These are phyloP conservation scores for Licmophora abbreviata DNA, from an alignment of 108 stramenopile species.

Conservation along the genomic window DNA sequence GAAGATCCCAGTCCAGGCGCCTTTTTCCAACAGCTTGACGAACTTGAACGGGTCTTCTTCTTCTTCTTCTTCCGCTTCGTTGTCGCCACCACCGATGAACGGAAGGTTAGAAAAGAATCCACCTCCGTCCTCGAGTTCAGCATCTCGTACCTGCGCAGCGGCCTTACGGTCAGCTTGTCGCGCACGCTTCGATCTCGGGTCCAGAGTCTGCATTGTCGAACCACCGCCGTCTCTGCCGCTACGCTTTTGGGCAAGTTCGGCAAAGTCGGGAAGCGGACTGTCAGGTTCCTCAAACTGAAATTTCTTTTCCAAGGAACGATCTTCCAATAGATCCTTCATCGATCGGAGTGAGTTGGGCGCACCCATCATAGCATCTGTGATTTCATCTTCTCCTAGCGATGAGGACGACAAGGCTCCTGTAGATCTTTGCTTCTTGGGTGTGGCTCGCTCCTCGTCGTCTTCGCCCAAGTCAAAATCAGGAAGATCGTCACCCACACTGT, in stretches of 20 bases:
- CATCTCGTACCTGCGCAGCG: conserved; percentile 28
- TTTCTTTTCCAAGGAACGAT: conserved; percentile 41
- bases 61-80: conserved; percentile 25
- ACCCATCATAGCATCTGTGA: conserved; percentile 25
- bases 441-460: conserved; percentile 25
- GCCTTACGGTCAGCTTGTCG: conserved; percentile 40
- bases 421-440: conserved; percentile 4
- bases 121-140: conserved; percentile 21
- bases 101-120: conserved; percentile 13
- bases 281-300: conserved; percentile 38
- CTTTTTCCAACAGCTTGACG: conserved; percentile 45
- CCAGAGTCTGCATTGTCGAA: conserved; percentile 15
- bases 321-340: conserved; percentile 30
- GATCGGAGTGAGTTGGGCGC: conserved; percentile 14
- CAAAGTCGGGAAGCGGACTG: conserved; percentile 44
- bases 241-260: conserved; percentile 21
- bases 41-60: conserved; percentile 28
- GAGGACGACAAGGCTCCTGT: background rate
- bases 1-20: conserved; percentile 77
- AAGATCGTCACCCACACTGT: conserved; percentile 22
- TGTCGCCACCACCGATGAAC: conserved; percentile 23
- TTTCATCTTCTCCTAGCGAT: conserved; percentile 8
- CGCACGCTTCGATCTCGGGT: conserved; percentile 51
- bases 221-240: too few relatives aligned
- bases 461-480: conserved; percentile 72